These are phyloP conservation scores for Ramicandelaber brevisporus DNA, from an alignment of 192 early-diverging fungal genomes.

Conservation along the genomic window DNA sequence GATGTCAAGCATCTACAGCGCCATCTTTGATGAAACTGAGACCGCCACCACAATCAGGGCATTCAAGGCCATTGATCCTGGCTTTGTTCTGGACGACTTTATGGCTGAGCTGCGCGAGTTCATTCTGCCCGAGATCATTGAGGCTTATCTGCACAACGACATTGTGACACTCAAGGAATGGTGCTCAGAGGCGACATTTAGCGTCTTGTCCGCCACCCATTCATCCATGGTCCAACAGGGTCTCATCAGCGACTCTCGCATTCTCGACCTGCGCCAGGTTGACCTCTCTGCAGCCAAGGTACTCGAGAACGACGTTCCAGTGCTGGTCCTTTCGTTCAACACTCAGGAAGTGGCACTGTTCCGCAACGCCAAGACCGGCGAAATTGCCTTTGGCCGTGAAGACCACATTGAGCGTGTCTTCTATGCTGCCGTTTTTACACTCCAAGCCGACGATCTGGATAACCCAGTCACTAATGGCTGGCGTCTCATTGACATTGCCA, in stretches of 20 bases:
- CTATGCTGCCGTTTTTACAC: conserved; percentile 80
- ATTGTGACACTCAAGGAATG: conserved; percentile 58
- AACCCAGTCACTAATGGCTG: conserved; percentile 76
- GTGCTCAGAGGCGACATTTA: conserved; percentile 82
- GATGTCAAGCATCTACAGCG: conserved; percentile 45
- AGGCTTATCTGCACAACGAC: conserved; percentile 78
- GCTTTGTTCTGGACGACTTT: conserved; percentile 64
- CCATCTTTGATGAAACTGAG: conserved; percentile 82
- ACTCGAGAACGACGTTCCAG: conserved; percentile 81
- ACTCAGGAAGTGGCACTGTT: conserved; percentile 89
- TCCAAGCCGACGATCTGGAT: conserved; percentile 46
- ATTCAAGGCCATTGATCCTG: conserved; percentile 57
- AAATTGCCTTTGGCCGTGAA: conserved; percentile 69
- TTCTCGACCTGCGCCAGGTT: conserved; percentile 75
- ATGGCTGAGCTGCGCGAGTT: conserved; percentile 76
- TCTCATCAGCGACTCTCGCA: conserved; percentile 77
- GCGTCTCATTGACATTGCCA: conserved; percentile 78
- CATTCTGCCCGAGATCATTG: conserved; percentile 87
- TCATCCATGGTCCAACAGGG: conserved; percentile 67
- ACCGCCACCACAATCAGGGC: conserved; percentile 65
- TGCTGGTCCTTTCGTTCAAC: conserved; percentile 65
- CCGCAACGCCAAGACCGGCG: conserved; percentile 58
- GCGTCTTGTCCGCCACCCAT: conserved; percentile 57
- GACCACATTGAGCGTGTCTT: conserved; percentile 64
- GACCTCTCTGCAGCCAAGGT: conserved; percentile 76